Percentiles rank a stretch among this genome's conserved stretches.
Conservation (phyloP, 2,329 filamentous ascomycete species). For the Colletotrichum plurivorum region DNA sequence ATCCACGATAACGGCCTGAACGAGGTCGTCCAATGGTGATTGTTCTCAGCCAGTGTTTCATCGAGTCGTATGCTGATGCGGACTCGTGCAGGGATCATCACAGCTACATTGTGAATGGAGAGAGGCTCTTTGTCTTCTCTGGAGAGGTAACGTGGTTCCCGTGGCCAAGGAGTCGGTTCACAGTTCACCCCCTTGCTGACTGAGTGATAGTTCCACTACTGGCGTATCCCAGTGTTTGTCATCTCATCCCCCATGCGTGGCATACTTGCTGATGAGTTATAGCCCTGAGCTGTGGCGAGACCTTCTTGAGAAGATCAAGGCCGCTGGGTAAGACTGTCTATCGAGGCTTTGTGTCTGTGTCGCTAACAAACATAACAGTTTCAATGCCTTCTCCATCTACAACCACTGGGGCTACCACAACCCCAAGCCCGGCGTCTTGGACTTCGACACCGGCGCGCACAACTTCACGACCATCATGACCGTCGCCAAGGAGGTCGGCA, state of each 20-base stretch:
- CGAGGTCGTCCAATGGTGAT: constrained; percentile 51
- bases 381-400: constrained; percentile 60
- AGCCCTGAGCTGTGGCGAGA: constrained; percentile 57
- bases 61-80: background rate
- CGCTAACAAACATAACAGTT: constrained; percentile 44
- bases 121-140: constrained; percentile 59
- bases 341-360: background rate
- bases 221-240: constrained; percentile 57
- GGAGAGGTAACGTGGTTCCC: constrained; percentile 50
- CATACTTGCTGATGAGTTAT: background rate
- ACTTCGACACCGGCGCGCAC: constrained; percentile 53
- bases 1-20: constrained; percentile 51
- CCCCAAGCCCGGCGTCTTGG: constrained; percentile 54
- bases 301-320: constrained; percentile 58
- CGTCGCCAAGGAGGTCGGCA: constrained; percentile 58
- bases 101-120: constrained; percentile 56
- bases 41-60: background rate
- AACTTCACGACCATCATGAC: constrained; percentile 64
- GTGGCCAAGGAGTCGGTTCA: background rate
- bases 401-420: constrained; percentile 59
- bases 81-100: constrained; percentile 54
- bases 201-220: constrained; percentile 54
- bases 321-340: constrained; percentile 50
- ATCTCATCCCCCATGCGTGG: background rate
- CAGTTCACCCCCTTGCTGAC: constrained; percentile 15